Evolutionary conservation across 1,284 basidiomycete species (phyloP).

Genomic region (Fomitopsis pinicola): DNA sequence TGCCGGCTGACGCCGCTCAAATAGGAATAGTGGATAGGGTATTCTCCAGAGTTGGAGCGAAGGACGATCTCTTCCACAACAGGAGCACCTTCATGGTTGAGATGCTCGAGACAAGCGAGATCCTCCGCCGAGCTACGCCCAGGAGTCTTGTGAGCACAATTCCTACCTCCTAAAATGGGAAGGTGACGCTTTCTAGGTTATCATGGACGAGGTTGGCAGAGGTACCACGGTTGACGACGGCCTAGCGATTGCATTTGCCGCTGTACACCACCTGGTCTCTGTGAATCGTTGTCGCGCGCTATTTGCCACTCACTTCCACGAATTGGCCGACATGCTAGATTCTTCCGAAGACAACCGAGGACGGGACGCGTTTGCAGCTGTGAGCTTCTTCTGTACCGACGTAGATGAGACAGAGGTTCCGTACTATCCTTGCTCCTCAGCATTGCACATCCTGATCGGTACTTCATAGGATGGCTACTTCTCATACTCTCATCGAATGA

Average conservation of each 20-base stretch:
- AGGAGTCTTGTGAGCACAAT: slow-evolving; percentile 64
- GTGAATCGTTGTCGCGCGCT: slow-evolving; percentile 79
- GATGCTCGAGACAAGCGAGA: slow-evolving; percentile 84
- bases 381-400: slow-evolving; percentile 88
- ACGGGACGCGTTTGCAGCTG: slow-evolving; percentile 46
- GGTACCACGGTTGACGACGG: slow-evolving; percentile 94
- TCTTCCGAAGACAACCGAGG: slow-evolving; percentile 40
- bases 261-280: slow-evolving; percentile 76
- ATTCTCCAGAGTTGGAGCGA: slow-evolving; percentile 94
- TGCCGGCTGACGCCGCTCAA: slow-evolving; percentile 78
- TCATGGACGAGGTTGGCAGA: slow-evolving; percentile 97
- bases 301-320: slow-evolving; percentile 98
- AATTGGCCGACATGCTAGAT: slow-evolving; percentile 83
- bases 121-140: slow-evolving; percentile 77
- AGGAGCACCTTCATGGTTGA: slow-evolving; percentile 94
- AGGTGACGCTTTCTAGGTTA: slow-evolving; percentile 55
- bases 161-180: not conserved
- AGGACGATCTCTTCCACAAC: slow-evolving; percentile 92
- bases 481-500: slow-evolving; percentile 79
- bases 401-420: slow-evolving; percentile 69
- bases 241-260: slow-evolving; percentile 89
- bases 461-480: slow-evolving; percentile 63
- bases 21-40: slow-evolving; percentile 89
- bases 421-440: slow-evolving; percentile 19
- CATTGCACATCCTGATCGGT: not conserved